Evolutionary conservation across 1,139 yeast species (phyloP), one percentile per base, ranked within the genome.

Genomic region (Sugiyamaella neomexicana): DNA sequence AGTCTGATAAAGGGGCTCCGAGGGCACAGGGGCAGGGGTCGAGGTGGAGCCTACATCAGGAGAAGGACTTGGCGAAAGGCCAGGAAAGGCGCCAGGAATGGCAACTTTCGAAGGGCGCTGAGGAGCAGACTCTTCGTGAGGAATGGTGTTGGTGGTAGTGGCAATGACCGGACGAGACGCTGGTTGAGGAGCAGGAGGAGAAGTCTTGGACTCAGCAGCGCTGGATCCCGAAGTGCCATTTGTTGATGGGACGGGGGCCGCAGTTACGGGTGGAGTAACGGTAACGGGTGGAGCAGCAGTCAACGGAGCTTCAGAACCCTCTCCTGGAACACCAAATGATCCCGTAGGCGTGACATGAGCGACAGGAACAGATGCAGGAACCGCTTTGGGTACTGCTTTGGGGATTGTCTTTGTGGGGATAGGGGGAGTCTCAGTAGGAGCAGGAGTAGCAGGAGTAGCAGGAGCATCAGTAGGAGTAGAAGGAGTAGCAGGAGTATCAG

Each of bases 381-480:
- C 46, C 5, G 50, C 48, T 12, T 25, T 17, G 17, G 53, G 43
- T 2, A 38, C 38, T 13, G 47, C 40, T 13, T 34, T 43, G 31
- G 46, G 31, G n/a, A 31, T 29, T 2, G 43, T 39, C 40, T 44
- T 34, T 20, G 17, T 16, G 5, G 52, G 31, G 12, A 13, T 39
- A 10, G 48, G n/a, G 20, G 25, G 25, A 23, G 52, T 29, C 31
- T 27, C 9, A 13, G 54, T 52, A 13, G 62, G 59, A 16, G 57
- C 58, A 25, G 51, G 50, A 3, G 57, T 57, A 10, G 62, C 62
- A 6, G 61, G 59, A 51, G 53, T 50, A 20, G 56, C 62, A 46
- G 53, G 34, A 10, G 20, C 50, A 37, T 46, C 27, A 12, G 38
- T 32, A 16, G 46, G 34, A 32, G 50, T 16, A 2, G 42, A 6